These are phyloP conservation scores for Ophiostoma sp. DNA, from an alignment of 2,329 filamentous ascomycete genomes.

Conservation along the genomic window DNA sequence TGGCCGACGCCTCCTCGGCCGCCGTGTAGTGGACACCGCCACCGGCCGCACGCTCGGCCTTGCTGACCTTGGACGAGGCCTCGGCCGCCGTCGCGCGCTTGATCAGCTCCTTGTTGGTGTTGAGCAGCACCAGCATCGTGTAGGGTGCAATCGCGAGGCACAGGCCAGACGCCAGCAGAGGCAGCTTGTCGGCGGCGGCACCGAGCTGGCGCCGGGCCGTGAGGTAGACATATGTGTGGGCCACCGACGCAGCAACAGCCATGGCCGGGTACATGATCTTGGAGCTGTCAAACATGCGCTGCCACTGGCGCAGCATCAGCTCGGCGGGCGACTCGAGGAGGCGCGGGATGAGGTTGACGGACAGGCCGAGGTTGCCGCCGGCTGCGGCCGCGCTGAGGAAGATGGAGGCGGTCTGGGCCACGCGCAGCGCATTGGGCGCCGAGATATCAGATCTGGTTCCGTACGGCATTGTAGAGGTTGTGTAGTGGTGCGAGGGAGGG, in stretches of 20 bases:
- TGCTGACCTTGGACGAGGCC: conserved; percentile 28
- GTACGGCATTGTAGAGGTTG: not conserved
- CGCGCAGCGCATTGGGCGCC: conserved; percentile 29
- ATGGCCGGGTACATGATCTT: conserved; percentile 38
- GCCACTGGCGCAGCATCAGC: conserved; percentile 53
- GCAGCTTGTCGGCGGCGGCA: conserved; percentile 38
- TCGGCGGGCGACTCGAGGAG: conserved; percentile 52
- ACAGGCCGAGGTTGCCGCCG: conserved; percentile 39
- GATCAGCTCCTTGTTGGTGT: conserved; percentile 46
- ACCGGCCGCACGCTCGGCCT: conserved; percentile 18
- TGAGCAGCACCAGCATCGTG: conserved; percentile 43
- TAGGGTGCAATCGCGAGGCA: conserved; percentile 48
- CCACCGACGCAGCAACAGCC: conserved; percentile 38
- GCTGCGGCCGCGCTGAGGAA: conserved; percentile 44
- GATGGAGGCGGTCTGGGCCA: conserved; percentile 47
- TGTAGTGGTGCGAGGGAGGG: not conserved
- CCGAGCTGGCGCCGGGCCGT: conserved; percentile 20
- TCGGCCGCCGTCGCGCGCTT: conserved; percentile 40
- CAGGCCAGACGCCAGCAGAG: conserved; percentile 43
- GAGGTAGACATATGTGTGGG: conserved; percentile 40
- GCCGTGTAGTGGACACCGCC: conserved; percentile 19
- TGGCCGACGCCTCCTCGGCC: conserved; percentile 35
- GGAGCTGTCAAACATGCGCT: conserved; percentile 39
- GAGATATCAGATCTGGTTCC: not conserved
- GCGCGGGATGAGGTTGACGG: conserved; percentile 45